Percentiles rank a stretch among this genome's conserved stretches.
These are phyloP conservation scores for Entelexis paramagnoliae DNA, from an alignment of 1,139 yeast species.

Conservation along the genomic window DNA sequence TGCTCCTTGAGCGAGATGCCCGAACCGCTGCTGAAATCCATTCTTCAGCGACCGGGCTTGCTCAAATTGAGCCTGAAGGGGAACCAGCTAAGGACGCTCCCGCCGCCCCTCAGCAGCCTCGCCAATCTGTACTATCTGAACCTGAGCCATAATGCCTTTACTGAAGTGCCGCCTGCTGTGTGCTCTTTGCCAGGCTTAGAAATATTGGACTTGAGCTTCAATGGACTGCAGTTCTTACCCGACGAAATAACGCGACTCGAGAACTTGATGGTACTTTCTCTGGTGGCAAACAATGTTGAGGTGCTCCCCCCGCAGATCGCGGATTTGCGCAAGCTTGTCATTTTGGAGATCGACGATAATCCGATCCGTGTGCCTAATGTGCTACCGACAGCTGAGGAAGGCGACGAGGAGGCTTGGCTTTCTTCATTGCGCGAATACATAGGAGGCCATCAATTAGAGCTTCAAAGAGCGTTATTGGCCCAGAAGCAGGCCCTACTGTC, in stretches of 20 bases:
- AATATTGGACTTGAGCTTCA: slow-evolving; percentile 58
- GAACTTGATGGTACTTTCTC: slow-evolving; percentile 47
- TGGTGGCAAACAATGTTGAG: slow-evolving; percentile 52
- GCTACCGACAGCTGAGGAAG: slow-evolving; percentile 26
- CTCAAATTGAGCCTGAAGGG: slow-evolving; percentile 20
- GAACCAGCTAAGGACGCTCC: slow-evolving; percentile 15
- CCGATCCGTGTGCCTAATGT: slow-evolving; percentile 45
- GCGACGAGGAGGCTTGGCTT: slow-evolving; percentile 21
- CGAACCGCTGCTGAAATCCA: background rate
- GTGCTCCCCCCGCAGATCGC: slow-evolving; percentile 50
- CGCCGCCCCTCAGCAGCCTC: slow-evolving; percentile 37
- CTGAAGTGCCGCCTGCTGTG: slow-evolving; percentile 43
- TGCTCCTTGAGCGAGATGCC: slow-evolving; percentile 12
- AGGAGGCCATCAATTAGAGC: background rate
- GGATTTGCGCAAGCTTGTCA: slow-evolving; percentile 43
- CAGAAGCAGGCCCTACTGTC: background rate
- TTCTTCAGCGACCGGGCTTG: slow-evolving; percentile 2
- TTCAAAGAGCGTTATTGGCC: background rate
- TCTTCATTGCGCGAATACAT: slow-evolving; percentile 19
- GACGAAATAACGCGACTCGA: slow-evolving; percentile 34
- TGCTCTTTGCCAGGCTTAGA: slow-evolving; percentile 41
- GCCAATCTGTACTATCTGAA: slow-evolving; percentile 48
- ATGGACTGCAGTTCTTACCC: slow-evolving; percentile 42
- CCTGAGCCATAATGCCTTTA: slow-evolving; percentile 49
- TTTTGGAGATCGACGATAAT: slow-evolving; percentile 62